These are phyloP conservation scores for Pneumocystis wakefieldiae DNA, from an alignment of 1,139 yeast genomes.

Conservation along the genomic window DNA sequence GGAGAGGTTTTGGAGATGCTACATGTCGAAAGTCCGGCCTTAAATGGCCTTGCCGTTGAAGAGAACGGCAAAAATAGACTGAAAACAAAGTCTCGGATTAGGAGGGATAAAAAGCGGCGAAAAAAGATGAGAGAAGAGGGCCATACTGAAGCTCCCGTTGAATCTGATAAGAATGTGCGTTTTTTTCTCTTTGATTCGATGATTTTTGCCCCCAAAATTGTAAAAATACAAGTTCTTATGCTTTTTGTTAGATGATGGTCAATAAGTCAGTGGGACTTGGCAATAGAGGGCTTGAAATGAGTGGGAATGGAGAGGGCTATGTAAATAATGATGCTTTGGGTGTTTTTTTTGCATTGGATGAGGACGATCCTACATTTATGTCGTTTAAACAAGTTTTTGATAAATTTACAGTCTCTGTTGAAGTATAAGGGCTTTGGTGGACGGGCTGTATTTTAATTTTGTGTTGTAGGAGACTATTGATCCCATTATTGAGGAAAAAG, in stretches of 20 bases:
- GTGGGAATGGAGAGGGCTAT: not conserved
- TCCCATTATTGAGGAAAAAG: slow-evolving; percentile 15
- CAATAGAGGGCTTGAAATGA: not conserved
- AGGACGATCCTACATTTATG: slow-evolving; percentile 2
- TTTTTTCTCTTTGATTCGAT: not conserved
- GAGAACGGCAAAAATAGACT: not conserved
- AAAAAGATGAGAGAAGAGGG: not conserved
- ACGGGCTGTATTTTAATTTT: not conserved
- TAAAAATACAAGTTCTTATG: not conserved
- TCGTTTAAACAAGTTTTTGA: slow-evolving; percentile 6
- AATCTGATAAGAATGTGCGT: not conserved
- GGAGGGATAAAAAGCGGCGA: not conserved
- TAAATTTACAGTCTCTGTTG: slow-evolving; percentile 3
- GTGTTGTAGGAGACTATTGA: not conserved
- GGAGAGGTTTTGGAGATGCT: not conserved
- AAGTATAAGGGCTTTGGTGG: not conserved
- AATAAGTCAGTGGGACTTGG: not conserved
- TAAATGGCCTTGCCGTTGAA: not conserved
- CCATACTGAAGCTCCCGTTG: not conserved
- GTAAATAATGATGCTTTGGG: not conserved
- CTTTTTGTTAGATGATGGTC: not conserved
- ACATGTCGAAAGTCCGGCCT: not conserved
- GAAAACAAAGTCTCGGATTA: not conserved
- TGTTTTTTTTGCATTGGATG: not conserved
- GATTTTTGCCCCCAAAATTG: not conserved